A percentile compares a stretch with the other conserved stretches of the same genome.
These are phyloP conservation scores for Chaetoceros muelleri DNA, from an alignment of 108 stramenopile genomes.

Conservation along the genomic window DNA sequence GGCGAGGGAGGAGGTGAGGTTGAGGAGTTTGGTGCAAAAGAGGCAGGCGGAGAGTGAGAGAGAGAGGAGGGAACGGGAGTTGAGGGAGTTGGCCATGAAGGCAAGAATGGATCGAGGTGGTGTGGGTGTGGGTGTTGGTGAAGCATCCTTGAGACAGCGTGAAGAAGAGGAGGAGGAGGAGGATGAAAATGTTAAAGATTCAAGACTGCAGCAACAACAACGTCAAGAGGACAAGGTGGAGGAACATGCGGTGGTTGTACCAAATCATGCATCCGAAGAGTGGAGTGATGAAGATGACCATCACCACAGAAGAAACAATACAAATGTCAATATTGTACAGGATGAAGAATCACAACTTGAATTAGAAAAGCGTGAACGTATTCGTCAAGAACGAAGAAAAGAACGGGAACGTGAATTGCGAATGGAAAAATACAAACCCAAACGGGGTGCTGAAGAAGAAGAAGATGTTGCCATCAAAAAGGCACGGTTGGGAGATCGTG, in stretches of 20 bases:
- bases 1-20: slow-evolving; percentile 89
- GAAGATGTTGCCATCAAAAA: slow-evolving; percentile 61
- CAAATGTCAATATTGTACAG: slow-evolving; percentile 7
- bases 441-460: slow-evolving; percentile 26
- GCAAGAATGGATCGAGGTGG: slow-evolving; percentile 85
- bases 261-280: background rate
- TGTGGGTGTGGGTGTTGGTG: slow-evolving; percentile 1
- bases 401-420: slow-evolving; percentile 94
- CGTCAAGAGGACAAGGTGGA: slow-evolving; percentile 5
- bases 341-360: slow-evolving; percentile 70
- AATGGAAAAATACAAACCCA: slow-evolving; percentile 51
- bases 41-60: slow-evolving; percentile 74
- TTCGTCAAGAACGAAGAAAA: slow-evolving; percentile 80
- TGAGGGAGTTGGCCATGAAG: slow-evolving; percentile 86
- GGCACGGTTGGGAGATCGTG: slow-evolving; percentile 86
- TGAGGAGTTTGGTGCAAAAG: slow-evolving; percentile 85
- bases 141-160: background rate
- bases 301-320: slow-evolving; percentile 14
- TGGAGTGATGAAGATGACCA: background rate
- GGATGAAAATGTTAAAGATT: background rate
- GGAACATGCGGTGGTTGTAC: background rate
- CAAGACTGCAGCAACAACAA: background rate
- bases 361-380: slow-evolving; percentile 82
- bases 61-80: slow-evolving; percentile 84
- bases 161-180: slow-evolving; percentile 6